Evolutionary conservation across 2,329 filamentous ascomycete genomes (phyloP).

Genomic region (Fusarium sp.): DNA sequence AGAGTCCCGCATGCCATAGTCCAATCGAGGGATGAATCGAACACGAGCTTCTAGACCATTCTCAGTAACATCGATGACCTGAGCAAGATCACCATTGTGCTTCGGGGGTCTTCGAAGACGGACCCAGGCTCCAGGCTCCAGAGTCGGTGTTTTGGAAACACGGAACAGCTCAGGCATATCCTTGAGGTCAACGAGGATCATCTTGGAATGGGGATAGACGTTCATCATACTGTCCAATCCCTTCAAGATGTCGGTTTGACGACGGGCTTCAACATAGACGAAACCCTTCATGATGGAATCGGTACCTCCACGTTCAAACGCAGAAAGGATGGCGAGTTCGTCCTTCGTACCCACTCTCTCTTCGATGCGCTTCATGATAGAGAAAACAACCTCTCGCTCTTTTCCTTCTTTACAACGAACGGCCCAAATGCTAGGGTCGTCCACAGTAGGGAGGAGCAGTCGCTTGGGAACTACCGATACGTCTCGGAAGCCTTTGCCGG

Average conservation of each 20-base stretch:
- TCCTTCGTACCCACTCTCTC: slow-evolving; percentile 83
- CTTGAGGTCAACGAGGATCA: slow-evolving; percentile 91
- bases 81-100: slow-evolving; percentile 89
- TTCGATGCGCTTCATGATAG: slow-evolving; percentile 88
- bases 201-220: slow-evolving; percentile 88
- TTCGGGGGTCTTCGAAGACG: slow-evolving; percentile 83
- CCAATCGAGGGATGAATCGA: slow-evolving; percentile 87
- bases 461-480: slow-evolving; percentile 85
- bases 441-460: slow-evolving; percentile 88
- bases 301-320: slow-evolving; percentile 86
- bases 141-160: slow-evolving; percentile 84
- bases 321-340: slow-evolving; percentile 85
- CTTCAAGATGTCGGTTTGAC: slow-evolving; percentile 85
- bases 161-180: slow-evolving; percentile 98
- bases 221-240: slow-evolving; percentile 88
- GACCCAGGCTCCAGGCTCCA: slow-evolving; percentile 92
- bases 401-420: slow-evolving; percentile 95
- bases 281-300: slow-evolving; percentile 90
- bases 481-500: slow-evolving; percentile 73
- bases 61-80: slow-evolving; percentile 91
- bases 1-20: slow-evolving; percentile 91
- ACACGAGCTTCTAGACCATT: slow-evolving; percentile 92
- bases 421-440: slow-evolving; percentile 96
- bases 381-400: slow-evolving; percentile 89
- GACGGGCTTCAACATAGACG: slow-evolving; percentile 92